Percentiles rank a stretch among this genome's conserved stretches.
phyloP scores from a whole-genome alignment of 768 basidiomycete species.

The Xanthoconium stramineum region DNA sequence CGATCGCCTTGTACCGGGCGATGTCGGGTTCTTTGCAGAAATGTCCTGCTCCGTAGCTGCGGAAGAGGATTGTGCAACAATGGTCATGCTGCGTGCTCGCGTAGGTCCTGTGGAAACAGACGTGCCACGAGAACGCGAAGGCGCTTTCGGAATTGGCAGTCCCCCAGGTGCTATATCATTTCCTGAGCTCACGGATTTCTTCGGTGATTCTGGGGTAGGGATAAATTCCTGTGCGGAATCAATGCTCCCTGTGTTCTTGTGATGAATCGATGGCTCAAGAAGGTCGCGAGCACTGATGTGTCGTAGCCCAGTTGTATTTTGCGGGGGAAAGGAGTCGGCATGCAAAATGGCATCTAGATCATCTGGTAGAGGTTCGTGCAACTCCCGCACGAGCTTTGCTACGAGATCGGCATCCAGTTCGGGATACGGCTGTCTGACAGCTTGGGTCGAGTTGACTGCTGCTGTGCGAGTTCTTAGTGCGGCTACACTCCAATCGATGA shows the following conservation, averaged over 20 bases:
- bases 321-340: conserved; percentile 1
- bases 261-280: conserved; percentile 16
- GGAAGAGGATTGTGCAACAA: background rate
- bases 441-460: background rate
- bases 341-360: conserved; percentile 10
- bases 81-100: conserved; percentile 15
- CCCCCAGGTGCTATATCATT: conserved; percentile 5
- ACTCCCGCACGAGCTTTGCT: conserved; percentile 20
- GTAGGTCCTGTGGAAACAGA: conserved; percentile 19
- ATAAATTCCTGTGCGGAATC: conserved; percentile 7
- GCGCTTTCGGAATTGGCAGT: conserved; percentile 15
- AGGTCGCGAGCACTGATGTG: conserved; percentile 24
- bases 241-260: conserved; percentile 2
- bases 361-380: conserved; percentile 14
- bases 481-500: conserved; percentile 48
- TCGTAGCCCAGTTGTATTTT: conserved; percentile 8
- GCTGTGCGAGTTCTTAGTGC: conserved; percentile 34
- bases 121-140: conserved; percentile 15
- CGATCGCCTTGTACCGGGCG: background rate
- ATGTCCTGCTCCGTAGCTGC: conserved; percentile 1
- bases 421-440: conserved; percentile 24
- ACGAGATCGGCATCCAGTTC: conserved; percentile 26
- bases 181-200: conserved; percentile 5
- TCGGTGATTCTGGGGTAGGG: conserved; percentile 3
- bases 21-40: conserved; percentile 1